Conservation (phyloP, 2,329 filamentous ascomycete genomes). For the Diaporthe eres region DNA sequence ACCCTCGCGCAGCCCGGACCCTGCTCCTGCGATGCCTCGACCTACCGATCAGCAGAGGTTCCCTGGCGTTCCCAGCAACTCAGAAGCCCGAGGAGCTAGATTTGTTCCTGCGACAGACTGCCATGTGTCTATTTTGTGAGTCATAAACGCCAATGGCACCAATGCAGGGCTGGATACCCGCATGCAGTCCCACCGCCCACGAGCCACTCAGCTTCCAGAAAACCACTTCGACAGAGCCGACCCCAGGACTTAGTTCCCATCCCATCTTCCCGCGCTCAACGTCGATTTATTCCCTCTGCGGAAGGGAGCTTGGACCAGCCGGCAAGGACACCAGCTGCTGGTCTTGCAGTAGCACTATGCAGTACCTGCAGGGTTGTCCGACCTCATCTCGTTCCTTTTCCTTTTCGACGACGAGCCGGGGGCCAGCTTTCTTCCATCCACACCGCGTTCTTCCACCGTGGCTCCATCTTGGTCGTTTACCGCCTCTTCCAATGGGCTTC, state of each 20-base stretch:
- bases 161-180: conserved; percentile 33
- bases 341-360: conserved; percentile 34
- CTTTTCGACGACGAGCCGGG: conserved; percentile 10
- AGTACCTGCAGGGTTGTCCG: conserved; percentile 35
- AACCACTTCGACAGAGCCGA: background rate
- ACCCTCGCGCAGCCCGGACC: conserved; percentile 26
- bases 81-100: conserved; percentile 11
- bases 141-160: conserved; percentile 40
- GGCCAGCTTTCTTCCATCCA: conserved; percentile 10
- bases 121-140: conserved; percentile 35
- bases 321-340: conserved; percentile 14
- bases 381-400: conserved; percentile 24
- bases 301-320: conserved; percentile 32
- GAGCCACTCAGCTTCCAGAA: conserved; percentile 37
- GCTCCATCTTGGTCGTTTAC: conserved; percentile 36
- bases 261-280: conserved; percentile 40
- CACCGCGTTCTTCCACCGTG: conserved; percentile 39
- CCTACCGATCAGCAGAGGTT: conserved; percentile 21
- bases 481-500: conserved; percentile 35
- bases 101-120: conserved; percentile 31
- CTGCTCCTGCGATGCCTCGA: conserved; percentile 24
- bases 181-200: conserved; percentile 36
- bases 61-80: conserved; percentile 14
- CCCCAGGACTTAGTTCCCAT: conserved; percentile 32
- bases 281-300: conserved; percentile 28